Percentiles rank a stretch among this genome's conserved stretches.
Evolutionary conservation across 345 rosid species (phyloP).

Genomic region (Garcia nutans): DNA sequence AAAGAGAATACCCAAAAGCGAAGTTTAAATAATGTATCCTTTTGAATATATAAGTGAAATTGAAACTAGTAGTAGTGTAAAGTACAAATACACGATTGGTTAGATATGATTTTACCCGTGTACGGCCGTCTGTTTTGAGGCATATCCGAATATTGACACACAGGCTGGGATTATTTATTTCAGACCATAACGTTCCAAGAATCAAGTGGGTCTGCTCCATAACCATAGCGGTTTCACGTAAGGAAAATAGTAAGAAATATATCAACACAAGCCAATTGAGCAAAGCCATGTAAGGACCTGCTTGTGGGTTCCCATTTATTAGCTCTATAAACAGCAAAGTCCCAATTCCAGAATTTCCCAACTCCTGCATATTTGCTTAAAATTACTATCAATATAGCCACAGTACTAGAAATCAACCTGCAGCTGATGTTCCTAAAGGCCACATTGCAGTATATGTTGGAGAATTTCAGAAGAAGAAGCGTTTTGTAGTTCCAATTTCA

Average conservation of each 20-base stretch:
- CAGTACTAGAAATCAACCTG: not conserved
- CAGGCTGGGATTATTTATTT: not conserved
- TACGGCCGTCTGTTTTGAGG: not conserved
- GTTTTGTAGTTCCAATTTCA: not conserved
- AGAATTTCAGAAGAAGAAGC: conserved; percentile 8
- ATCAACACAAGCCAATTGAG: not conserved
- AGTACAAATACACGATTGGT: no score
- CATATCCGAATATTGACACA: not conserved
- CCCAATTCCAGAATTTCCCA: not conserved
- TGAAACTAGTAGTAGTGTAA: no score
- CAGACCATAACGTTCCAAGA: not conserved
- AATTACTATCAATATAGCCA: no score
- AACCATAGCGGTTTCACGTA: not conserved
- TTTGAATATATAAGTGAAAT: no score
- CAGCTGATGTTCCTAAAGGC: conserved; percentile 14
- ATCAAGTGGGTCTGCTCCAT: not conserved
- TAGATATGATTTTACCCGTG: no score
- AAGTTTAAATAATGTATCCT: no score
- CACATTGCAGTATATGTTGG: conserved; percentile 21
- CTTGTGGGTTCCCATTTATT: not conserved
- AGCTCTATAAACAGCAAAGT: not conserved
- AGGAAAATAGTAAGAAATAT: no score
- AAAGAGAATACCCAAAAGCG: no score
- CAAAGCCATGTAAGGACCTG: not conserved
- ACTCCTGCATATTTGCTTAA: not conserved